These are phyloP conservation scores for Hericium rajendrae DNA, from an alignment of 768 basidiomycete species.

Conservation along the genomic window DNA sequence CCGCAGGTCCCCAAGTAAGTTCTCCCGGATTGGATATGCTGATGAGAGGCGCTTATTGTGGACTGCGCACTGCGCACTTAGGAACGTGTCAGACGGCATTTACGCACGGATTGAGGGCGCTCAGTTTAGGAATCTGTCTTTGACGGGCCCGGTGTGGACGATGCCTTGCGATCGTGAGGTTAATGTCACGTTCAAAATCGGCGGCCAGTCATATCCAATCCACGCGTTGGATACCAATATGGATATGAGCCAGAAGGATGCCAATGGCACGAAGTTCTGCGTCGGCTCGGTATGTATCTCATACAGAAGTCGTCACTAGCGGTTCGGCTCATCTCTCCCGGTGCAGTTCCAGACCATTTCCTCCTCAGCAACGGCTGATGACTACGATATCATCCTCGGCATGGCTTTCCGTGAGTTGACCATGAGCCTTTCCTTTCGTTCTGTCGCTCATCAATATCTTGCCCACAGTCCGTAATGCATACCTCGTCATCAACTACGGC, in stretches of 20 bases:
- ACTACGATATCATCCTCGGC: conserved; percentile 59
- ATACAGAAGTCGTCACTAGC: neutral
- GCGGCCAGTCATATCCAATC: conserved; percentile 45
- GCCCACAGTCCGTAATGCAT: conserved; percentile 51
- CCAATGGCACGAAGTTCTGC: conserved; percentile 22
- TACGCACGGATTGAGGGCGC: conserved; percentile 49
- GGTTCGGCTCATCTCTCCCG: neutral
- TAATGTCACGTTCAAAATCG: conserved; percentile 57
- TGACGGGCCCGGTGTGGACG: conserved; percentile 42
- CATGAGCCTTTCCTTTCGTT: neutral
- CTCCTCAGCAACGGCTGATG: conserved; percentile 31
- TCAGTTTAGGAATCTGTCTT: conserved; percentile 29
- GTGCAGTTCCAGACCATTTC: conserved; percentile 59
- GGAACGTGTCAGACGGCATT: conserved; percentile 47
- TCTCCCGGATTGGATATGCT: neutral
- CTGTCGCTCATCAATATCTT: neutral
- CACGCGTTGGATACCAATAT: conserved; percentile 56
- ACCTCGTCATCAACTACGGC: conserved; percentile 55
- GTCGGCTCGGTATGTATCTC: conserved; percentile 33
- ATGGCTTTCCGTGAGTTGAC: conserved; percentile 55
- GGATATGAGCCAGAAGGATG: conserved; percentile 7
- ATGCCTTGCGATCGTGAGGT: conserved; percentile 56
- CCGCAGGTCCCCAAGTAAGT: conserved; percentile 49
- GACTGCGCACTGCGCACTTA: conserved; percentile 11
- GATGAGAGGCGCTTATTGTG: conserved; percentile 5